A percentile compares a stretch with the other conserved stretches of the same genome.
Conservation (phyloP, 352 stramenopile species). For the Aphanomyces stellatus region DNA sequence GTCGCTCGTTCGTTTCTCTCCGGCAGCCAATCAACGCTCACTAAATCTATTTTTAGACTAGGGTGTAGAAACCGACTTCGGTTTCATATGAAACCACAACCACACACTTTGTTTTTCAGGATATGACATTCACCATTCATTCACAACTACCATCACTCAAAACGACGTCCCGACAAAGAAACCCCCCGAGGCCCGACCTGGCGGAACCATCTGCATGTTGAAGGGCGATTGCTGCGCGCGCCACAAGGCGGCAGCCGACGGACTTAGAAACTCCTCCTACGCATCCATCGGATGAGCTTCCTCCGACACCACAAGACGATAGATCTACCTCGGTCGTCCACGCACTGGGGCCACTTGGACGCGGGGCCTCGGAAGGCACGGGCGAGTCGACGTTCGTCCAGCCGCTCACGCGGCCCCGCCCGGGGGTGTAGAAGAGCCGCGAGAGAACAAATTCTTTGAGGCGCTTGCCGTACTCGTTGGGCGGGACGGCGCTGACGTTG, state of each 20-base stretch:
- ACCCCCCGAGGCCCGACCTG: neutral
- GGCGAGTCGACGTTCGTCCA: neutral
- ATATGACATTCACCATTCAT: too few relatives aligned
- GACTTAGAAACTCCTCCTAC: neutral
- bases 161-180: slow-evolving; percentile 9
- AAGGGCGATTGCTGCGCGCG: neutral
- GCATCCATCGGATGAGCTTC: too few relatives aligned
- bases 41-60: too few relatives aligned
- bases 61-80: neutral
- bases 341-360: neutral
- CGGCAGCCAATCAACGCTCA: too few relatives aligned
- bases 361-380: neutral
- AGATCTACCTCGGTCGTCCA: neutral
- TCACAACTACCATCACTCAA: too few relatives aligned
- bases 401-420: neutral
- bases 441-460: slow-evolving; percentile 62
- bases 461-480: slow-evolving; percentile 56
- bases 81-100: neutral
- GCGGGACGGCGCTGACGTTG: slow-evolving; percentile 67
- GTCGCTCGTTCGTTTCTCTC: too few relatives aligned
- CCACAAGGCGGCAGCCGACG: neutral
- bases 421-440: slow-evolving; percentile 44
- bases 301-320: too few relatives aligned
- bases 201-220: slow-evolving; percentile 5
- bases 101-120: neutral